These are phyloP conservation scores for Angomonas ambiguus DNA, from an alignment of 208 protist species.

Conservation along the genomic window DNA sequence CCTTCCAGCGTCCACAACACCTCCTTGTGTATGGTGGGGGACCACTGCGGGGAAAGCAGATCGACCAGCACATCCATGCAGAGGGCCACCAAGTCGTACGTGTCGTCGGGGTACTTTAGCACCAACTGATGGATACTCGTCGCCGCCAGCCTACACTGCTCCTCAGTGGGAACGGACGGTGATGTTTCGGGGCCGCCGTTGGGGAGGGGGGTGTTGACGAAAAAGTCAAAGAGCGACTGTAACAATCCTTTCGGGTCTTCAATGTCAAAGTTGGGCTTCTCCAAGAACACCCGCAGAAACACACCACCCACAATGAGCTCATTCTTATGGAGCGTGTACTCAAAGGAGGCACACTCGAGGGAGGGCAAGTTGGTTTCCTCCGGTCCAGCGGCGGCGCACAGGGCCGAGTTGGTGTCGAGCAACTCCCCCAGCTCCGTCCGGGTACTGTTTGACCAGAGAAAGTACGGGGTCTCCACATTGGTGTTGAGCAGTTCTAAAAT, in stretches of 20 bases:
- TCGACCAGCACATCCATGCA: constrained; percentile 25
- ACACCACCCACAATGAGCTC: constrained; percentile 86
- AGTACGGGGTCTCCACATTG: constrained; percentile 83
- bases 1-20: not conserved
- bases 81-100: constrained; percentile 5
- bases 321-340: constrained; percentile 51
- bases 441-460: constrained; percentile 87
- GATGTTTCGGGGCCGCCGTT: not conserved
- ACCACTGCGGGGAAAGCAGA: constrained; percentile 16
- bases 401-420: constrained; percentile 42
- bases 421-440: constrained; percentile 74
- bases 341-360: constrained; percentile 27
- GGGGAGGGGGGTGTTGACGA: constrained; percentile 3
- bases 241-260: constrained; percentile 70
- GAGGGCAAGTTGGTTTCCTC: constrained; percentile 30
- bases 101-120: constrained; percentile 12
- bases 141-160: constrained; percentile 11
- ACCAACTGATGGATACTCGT: constrained; percentile 42
- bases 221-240: constrained; percentile 30
- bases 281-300: constrained; percentile 88
- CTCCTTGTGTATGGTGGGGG: not conserved
- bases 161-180: not conserved
- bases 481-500: constrained; percentile 78
- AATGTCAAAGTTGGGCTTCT: constrained; percentile 71
- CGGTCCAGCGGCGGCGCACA: constrained; percentile 35